These are phyloP conservation scores for Eustoma russellianum DNA, from an alignment of 257 asterid species.

Conservation along the genomic window DNA sequence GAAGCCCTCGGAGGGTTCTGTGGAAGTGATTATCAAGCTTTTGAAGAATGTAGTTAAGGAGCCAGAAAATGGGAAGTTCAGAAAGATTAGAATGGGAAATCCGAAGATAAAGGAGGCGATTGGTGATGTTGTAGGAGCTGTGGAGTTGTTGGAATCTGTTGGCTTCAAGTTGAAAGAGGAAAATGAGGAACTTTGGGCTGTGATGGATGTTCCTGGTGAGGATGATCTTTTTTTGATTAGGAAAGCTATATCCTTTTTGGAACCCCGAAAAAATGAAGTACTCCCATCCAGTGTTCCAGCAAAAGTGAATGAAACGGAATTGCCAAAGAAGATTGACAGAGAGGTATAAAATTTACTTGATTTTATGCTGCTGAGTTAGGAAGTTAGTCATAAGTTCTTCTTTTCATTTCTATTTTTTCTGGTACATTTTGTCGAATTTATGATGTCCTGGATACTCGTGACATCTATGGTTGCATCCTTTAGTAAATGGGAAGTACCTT, in stretches of 20 bases:
- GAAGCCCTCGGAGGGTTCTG: constrained; percentile 52
- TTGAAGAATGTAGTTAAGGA: constrained; percentile 62
- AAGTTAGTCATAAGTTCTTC: neutral
- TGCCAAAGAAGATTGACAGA: constrained; percentile 55
- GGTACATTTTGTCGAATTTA: too few relatives aligned
- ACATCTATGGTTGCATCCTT: neutral
- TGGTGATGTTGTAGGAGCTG: constrained; percentile 66
- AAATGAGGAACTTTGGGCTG: constrained; percentile 73
- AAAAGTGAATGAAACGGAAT: constrained; percentile 36
- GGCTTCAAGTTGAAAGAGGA: constrained; percentile 81
- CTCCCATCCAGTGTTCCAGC: constrained; percentile 23
- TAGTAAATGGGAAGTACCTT: too few relatives aligned
- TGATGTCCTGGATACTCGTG: too few relatives aligned
- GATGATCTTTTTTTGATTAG: constrained; percentile 37
- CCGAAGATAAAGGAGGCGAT: constrained; percentile 87
- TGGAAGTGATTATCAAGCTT: constrained; percentile 55
- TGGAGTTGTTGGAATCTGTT: constrained; percentile 69
- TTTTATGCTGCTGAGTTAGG: neutral
- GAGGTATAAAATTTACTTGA: constrained; percentile 40
- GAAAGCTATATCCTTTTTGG: constrained; percentile 44
- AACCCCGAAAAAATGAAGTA: constrained; percentile 41
- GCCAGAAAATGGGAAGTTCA: constrained; percentile 74
- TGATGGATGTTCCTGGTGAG: constrained; percentile 59
- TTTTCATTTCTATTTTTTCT: neutral
- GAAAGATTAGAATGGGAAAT: constrained; percentile 84